Conservation (phyloP, 305 asterid genomes). For the Fraxinus ornus region DNA sequence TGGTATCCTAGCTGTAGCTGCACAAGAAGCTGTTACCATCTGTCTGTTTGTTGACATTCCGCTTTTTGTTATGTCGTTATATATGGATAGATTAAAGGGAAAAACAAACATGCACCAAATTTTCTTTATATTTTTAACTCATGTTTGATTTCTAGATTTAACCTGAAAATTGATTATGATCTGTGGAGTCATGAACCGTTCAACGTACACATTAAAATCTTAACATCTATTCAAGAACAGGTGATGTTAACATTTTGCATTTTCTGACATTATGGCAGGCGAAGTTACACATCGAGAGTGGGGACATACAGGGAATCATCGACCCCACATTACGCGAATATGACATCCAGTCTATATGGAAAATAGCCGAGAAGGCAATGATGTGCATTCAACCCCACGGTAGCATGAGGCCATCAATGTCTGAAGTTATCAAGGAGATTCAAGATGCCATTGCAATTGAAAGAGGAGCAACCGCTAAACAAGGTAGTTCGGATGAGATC, state of each 20-base stretch:
- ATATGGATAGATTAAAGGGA: not conserved
- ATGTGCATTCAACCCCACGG: conserved; percentile 99
- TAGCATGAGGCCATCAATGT: conserved; percentile 82
- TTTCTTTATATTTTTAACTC: not conserved
- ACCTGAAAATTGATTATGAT: not conserved
- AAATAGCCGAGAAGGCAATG: conserved; percentile 95
- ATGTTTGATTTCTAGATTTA: not conserved
- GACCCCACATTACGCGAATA: conserved; percentile 73
- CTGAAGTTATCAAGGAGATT: conserved; percentile 88
- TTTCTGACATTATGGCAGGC: conserved; percentile 47
- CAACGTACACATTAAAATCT: not conserved
- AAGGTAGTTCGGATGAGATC: conserved; percentile 81
- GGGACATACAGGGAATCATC: conserved; percentile 90
- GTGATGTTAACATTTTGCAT: not conserved
- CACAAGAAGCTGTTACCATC: not conserved
- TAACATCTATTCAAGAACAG: not conserved
- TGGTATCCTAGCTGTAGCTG: not conserved
- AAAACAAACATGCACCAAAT: not conserved
- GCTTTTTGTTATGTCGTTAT: not conserved
- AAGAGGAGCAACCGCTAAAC: conserved; percentile 58
- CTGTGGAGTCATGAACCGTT: not conserved
- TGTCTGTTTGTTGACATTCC: not conserved
- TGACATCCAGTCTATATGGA: conserved; percentile 97
- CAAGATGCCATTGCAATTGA: conserved; percentile 83
- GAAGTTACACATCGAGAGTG: conserved; percentile 83